Base-by-base conservation (phyloP, 148 eudicot genomes). In the Cornus florida region DNA sequence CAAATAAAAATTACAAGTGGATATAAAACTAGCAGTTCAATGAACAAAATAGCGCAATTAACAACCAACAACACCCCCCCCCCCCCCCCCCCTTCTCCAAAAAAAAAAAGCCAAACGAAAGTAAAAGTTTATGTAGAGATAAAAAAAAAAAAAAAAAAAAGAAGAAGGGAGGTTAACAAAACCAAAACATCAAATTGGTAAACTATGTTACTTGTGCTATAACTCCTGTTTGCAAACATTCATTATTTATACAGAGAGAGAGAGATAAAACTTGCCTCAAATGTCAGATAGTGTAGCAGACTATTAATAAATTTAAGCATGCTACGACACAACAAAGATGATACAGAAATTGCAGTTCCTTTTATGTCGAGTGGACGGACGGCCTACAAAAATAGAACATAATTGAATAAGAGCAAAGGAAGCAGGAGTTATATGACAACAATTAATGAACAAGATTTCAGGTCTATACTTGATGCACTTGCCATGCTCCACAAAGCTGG, bases 401-500 rank as follows among this genome's bases (percentile, higher is more conserved):
- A 73, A 28, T 19, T 78, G 57, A 28, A 66, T 62, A 22, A 7
- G 71, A 22, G 62, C 53, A 65, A 65, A 41, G 31, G 3, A 59
- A 69, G 48, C 46, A 79, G 48, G 71, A 73, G 43, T 23, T 71
- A 28, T 70, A 23, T 22, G 23, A 33, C 66, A 78, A 67, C 60
- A 81, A 39, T 59, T 66, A 10, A 39, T 43, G 39, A 23, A 73
- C 66, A 72, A 46, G 65, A 79, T 62, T 72, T 72, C 28, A 82
- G 73, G 31, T 60, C 33, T 89, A 74, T 91, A 96, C 99, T 86
- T 93, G 99, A 86, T 96, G 98, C 70, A 91, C 86, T 88, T 96
- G 99, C 99, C 99, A 96, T 70, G 99, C 99, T 32, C 85, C 97
- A 90, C 98, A 90, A 74, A 96, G 98, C 88, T 96, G 99, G 78